Evolutionary conservation across 257 asterid species (phyloP), one percentile per base, ranked within the genome.

Genomic region (Solanum pinnatisectum): DNA sequence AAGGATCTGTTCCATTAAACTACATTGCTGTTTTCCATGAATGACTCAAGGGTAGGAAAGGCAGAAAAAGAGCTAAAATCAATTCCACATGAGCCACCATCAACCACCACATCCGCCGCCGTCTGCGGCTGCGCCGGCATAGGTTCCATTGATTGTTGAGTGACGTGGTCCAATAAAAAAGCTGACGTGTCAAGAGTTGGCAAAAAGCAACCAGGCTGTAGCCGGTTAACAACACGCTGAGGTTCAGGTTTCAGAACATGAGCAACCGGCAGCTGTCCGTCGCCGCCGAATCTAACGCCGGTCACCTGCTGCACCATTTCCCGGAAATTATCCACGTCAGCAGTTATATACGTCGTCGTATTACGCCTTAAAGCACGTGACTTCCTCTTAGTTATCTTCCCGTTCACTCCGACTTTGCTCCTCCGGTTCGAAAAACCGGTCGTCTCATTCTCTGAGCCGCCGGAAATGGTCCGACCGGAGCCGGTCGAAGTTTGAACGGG

Each of bases 271-370:
- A 91, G 46, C 88, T 86, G 91, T 1, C 87, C 93, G 87, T 77
- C 87, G 16, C 95, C 95, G 27, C 89, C 70, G 88, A 94, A 88
- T 18, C 93, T 91, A 70, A 91, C 93, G 2, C 99, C 99, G 3
- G 98, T 96, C 74, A 96, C 97, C 91, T 96, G 94, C 94, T 96
- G 99, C 91, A 96, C 99, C 98, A 96, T 95, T 94, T 92, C 95
- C 85, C 98, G 87, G 92, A 96, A 96, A 84, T 95, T 94, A 46
- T 96, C 95, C 30, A 98, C 95, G 92, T 96, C 98, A 83, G 98
- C 96, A 8, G 94, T 91, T 70, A 96, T 95, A 40, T 94, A 96
- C 88, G 98, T 96, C 86, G 99, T 96, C 72, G 94, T 90, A 1
- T 93, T 84, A 12, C 96, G 91, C 91, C 93, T 96, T 60, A 98